Conservation (phyloP, 371 early-diverging fungal species). For the Zychaea mexicana region DNA sequence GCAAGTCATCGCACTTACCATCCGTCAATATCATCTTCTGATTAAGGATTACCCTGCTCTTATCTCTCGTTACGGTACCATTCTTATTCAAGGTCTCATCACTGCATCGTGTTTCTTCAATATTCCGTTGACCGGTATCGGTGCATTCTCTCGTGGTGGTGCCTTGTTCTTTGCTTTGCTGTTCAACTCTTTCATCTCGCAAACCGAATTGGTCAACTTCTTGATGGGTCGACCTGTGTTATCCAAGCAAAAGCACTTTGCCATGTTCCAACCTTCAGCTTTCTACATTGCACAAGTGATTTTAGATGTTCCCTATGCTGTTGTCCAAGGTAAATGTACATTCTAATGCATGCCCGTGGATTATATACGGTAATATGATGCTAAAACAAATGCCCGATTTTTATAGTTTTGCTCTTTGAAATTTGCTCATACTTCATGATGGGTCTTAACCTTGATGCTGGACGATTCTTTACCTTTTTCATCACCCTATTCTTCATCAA, state of each 20-base stretch:
- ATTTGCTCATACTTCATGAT: conserved; percentile 52
- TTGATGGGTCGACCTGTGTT: conserved; percentile 61
- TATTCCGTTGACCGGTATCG: conserved; percentile 50
- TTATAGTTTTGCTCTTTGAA: conserved; percentile 22
- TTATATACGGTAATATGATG: no score
- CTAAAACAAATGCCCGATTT: not conserved
- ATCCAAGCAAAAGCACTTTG: conserved; percentile 70
- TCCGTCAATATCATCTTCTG: conserved; percentile 62
- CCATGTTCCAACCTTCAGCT: conserved; percentile 66
- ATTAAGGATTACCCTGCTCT: conserved; percentile 52
- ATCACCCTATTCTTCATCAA: conserved; percentile 41
- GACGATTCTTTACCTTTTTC: conserved; percentile 53
- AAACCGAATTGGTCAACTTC: conserved; percentile 52
- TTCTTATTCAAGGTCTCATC: conserved; percentile 66
- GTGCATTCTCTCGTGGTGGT: conserved; percentile 77
- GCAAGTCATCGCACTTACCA: conserved; percentile 61
- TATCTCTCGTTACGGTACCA: conserved; percentile 60
- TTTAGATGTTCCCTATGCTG: conserved; percentile 37
- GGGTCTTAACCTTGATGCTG: conserved; percentile 47
- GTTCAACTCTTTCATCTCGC: conserved; percentile 58
- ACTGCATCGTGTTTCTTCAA: conserved; percentile 69
- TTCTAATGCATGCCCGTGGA: no score
- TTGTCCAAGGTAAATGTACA: conserved; percentile 38
- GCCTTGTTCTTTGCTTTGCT: conserved; percentile 60
- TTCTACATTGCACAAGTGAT: conserved; percentile 61